These are phyloP conservation scores for Annulohypoxylon bovei DNA, from an alignment of 495 filamentous ascomycete species.

Conservation along the genomic window DNA sequence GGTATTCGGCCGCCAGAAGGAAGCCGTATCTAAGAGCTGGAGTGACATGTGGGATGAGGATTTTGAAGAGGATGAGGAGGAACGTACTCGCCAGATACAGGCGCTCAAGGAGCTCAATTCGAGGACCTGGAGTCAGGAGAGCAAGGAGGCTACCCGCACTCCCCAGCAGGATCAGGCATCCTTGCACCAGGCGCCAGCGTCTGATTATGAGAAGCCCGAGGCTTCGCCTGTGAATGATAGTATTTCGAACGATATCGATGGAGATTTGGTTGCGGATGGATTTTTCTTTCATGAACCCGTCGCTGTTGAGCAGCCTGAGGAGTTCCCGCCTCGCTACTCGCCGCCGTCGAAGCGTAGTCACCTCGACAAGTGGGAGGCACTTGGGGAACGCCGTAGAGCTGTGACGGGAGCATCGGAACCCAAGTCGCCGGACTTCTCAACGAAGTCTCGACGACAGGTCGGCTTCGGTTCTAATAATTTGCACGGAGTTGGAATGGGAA, in stretches of 20 bases:
- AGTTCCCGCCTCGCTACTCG: conserved; percentile 60
- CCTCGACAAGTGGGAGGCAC: conserved; percentile 86
- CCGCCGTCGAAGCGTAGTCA: conserved; percentile 60
- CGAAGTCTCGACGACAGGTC: conserved; percentile 50
- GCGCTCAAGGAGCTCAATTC: conserved; percentile 77
- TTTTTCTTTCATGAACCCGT: conserved; percentile 74
- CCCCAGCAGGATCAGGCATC: conserved; percentile 59
- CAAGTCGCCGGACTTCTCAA: conserved; percentile 55
- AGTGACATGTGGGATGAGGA: conserved; percentile 97
- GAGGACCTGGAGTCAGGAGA: conserved; percentile 83
- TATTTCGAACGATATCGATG: conserved; percentile 60
- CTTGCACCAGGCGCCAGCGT: conserved; percentile 53
- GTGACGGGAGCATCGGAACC: conserved; percentile 60
- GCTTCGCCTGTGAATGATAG: conserved; percentile 53
- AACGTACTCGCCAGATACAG: conserved; percentile 68
- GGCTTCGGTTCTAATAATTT: conserved; percentile 48
- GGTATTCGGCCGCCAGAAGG: conserved; percentile 79
- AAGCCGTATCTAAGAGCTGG: conserved; percentile 93
- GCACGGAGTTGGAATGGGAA: conserved; percentile 45
- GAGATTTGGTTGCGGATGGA: conserved; percentile 68
- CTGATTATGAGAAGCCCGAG: conserved; percentile 53
- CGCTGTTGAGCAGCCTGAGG: conserved; percentile 48
- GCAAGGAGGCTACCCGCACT: conserved; percentile 60
- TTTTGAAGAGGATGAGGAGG: conserved; percentile 70
- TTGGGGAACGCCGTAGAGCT: conserved; percentile 82